Conservation (phyloP, 345 rosid species). For the Euphorbia peplus region DNA sequence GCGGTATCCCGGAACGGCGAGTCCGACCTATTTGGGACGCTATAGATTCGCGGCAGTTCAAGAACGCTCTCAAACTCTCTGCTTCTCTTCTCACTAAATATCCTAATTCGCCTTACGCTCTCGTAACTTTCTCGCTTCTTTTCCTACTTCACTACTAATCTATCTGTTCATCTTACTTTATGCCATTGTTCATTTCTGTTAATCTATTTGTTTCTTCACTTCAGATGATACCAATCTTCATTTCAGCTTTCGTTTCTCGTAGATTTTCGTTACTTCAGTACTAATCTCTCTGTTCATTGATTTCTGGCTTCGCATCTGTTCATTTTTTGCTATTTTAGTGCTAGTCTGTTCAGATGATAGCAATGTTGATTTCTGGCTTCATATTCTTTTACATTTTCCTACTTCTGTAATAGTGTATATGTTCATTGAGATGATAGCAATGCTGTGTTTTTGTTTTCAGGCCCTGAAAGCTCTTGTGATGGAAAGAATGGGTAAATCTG, state of each 20-base stretch:
- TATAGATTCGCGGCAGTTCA: constrained; percentile 93
- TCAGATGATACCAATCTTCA: no score
- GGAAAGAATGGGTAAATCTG: constrained; percentile 88
- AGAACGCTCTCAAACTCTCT: constrained; percentile 81
- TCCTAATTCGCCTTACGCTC: constrained; percentile 87
- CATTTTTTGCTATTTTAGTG: no score
- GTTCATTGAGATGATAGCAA: neutral
- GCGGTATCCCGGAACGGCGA: constrained; percentile 98
- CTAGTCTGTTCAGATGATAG: no score
- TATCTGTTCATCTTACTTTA: neutral
- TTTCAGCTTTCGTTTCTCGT: no score
- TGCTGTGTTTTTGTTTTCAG: constrained; percentile 39
- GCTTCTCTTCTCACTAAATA: constrained; percentile 69
- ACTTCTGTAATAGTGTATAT: neutral
- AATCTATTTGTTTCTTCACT: no score
- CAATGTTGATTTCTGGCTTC: neutral
- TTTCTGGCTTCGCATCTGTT: no score
- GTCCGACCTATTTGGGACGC: constrained; percentile 98
- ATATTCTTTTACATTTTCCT: neutral
- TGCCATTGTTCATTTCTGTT: no score
- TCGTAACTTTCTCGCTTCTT: constrained; percentile 58
- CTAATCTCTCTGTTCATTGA: no score
- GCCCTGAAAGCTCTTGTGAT: constrained; percentile 75
- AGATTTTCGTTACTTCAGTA: no score
- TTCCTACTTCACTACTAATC: neutral